These are phyloP conservation scores for Fonsecaea erecta DNA, from an alignment of 2,329 filamentous ascomycete species.

Conservation along the genomic window DNA sequence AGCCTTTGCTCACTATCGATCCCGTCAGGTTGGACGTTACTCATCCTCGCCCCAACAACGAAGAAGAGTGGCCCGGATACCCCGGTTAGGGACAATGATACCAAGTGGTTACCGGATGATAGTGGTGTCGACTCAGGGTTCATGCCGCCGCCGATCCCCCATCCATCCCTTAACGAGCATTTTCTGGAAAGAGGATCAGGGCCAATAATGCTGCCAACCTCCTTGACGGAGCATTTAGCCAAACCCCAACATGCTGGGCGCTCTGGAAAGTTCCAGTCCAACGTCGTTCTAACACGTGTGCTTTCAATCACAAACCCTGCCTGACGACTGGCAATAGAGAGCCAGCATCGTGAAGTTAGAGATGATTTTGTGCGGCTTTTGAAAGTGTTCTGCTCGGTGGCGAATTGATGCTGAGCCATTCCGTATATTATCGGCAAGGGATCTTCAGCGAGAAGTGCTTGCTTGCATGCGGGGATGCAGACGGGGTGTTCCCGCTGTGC, in stretches of 20 bases:
- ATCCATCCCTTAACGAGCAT: neutral
- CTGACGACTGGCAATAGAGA: neutral
- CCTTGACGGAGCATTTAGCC: neutral
- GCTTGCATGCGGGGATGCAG: slow-evolving; percentile 32
- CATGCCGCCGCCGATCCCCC: neutral
- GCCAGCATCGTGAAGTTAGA: neutral
- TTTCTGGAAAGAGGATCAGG: slow-evolving; percentile 1
- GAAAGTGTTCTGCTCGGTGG: neutral
- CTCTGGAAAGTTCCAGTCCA: neutral
- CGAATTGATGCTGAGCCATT: neutral
- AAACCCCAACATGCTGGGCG: neutral
- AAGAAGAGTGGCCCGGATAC: neutral
- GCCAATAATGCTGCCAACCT: neutral
- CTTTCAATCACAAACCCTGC: neutral
- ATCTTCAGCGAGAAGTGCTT: slow-evolving; percentile 23
- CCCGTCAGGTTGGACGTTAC: neutral
- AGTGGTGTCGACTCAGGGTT: neutral
- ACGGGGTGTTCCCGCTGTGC: slow-evolving; percentile 29
- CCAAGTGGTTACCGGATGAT: neutral
- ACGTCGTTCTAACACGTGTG: slow-evolving; percentile 4
- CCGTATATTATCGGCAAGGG: slow-evolving; percentile 7
- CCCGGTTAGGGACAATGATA: neutral
- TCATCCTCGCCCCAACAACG: neutral
- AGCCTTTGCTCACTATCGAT: neutral
- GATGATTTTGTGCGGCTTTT: neutral